A percentile compares a stretch with the other conserved stretches of the same genome.
Conservation (phyloP, 345 rosid species). For the Orychophragmus violaceus region DNA sequence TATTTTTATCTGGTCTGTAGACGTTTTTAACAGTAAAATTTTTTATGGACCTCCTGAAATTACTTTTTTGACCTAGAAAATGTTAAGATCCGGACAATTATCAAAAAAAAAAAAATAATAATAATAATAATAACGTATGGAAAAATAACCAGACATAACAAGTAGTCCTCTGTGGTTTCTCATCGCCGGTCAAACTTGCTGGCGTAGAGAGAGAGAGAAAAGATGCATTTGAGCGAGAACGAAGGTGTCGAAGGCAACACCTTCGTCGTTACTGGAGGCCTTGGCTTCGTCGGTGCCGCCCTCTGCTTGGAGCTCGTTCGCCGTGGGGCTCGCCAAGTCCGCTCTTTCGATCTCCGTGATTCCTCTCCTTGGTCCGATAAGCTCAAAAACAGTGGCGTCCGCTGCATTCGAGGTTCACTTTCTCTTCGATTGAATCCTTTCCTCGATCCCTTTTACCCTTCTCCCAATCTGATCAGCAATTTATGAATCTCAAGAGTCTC, state of each 20-base stretch:
- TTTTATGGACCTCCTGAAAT: too few species aligned
- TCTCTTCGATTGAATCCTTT: neutral
- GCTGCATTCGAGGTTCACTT: conserved; percentile 55
- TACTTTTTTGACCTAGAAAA: too few species aligned
- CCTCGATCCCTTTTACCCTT: too few species aligned
- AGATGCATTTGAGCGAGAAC: conserved; percentile 84
- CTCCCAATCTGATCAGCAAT: neutral
- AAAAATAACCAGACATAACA: too few species aligned
- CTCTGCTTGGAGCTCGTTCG: conserved; percentile 76
- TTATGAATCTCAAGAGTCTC: neutral
- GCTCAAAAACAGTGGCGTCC: conserved; percentile 52
- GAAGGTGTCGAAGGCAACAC: conserved; percentile 77
- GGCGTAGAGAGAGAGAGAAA: neutral
- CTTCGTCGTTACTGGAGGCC: conserved; percentile 79
- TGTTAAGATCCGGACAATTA: too few species aligned
- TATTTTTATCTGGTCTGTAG: too few species aligned
- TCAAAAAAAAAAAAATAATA: too few species aligned
- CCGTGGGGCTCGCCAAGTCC: conserved; percentile 81
- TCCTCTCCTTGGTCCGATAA: conserved; percentile 63
- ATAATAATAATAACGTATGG: too few species aligned
- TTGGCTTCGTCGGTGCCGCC: conserved; percentile 81
- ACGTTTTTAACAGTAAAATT: too few species aligned
- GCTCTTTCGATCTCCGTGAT: conserved; percentile 61
- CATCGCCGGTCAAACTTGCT: conserved; percentile 11
- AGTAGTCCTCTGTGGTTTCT: too few species aligned